A percentile compares a stretch with the other conserved stretches of the same genome.
phyloP scores from a whole-genome alignment of 192 early-diverging fungal genomes.

The Dimargaris cristalligena region DNA sequence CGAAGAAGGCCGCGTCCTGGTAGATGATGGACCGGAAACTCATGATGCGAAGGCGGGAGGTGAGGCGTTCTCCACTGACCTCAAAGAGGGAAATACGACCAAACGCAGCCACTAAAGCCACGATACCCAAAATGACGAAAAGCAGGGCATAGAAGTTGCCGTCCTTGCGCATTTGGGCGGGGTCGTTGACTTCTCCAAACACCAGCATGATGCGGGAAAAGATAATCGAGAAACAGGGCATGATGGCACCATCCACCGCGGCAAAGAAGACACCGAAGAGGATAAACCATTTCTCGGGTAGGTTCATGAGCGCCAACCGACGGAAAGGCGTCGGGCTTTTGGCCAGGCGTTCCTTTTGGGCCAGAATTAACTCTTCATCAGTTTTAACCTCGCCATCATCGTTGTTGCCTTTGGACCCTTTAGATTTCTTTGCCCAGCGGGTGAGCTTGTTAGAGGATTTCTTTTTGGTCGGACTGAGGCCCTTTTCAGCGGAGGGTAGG shows the following conservation, averaged over 20 bases:
- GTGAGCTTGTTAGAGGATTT: too few species aligned
- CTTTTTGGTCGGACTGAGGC: too few species aligned
- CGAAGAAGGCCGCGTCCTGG: constrained; percentile 83
- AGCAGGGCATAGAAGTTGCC: constrained; percentile 37
- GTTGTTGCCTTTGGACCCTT: too few species aligned
- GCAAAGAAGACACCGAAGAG: constrained; percentile 41
- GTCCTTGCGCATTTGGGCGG: constrained; percentile 14
- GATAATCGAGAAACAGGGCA: constrained; percentile 64
- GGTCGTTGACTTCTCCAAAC: constrained; percentile 16
- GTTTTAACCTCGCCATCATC: too few species aligned
- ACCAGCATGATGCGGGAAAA: constrained; percentile 33
- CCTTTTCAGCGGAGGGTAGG: too few species aligned
- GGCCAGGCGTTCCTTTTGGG: too few species aligned
- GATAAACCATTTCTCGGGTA: constrained; percentile 23
- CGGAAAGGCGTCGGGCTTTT: constrained; percentile 15
- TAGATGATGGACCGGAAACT: constrained; percentile 54
- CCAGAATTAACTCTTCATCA: too few species aligned
- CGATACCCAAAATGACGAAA: constrained; percentile 32
- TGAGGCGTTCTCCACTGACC: constrained; percentile 52
- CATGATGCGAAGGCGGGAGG: constrained; percentile 40
- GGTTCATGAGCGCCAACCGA: constrained; percentile 24
- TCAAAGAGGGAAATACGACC: constrained; percentile 41
- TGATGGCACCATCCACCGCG: constrained; percentile 47
- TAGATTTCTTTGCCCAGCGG: too few species aligned
- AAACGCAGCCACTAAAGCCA: constrained; percentile 39